These are phyloP conservation scores for Cercospora citrullina DNA, from an alignment of 2,329 filamentous ascomycete species.

Conservation along the genomic window DNA sequence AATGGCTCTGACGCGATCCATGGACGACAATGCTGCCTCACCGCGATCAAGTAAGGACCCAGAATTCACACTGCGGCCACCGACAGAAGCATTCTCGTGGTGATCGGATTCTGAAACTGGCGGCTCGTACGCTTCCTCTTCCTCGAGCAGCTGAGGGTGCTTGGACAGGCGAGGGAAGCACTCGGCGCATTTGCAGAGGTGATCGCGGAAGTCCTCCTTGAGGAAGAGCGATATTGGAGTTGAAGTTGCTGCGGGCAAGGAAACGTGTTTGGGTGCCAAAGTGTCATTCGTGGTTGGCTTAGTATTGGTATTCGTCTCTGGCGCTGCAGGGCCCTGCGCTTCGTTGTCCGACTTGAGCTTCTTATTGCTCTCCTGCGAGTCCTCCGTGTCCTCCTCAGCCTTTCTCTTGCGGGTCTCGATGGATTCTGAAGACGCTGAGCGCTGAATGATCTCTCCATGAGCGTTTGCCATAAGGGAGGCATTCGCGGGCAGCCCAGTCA, in stretches of 20 bases:
- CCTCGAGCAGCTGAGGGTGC: slow-evolving; percentile 82
- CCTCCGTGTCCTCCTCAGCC: slow-evolving; percentile 43
- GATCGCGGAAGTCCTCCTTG: slow-evolving; percentile 72
- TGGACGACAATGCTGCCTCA: slow-evolving; percentile 85
- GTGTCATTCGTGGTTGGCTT: not conserved
- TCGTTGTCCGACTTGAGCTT: slow-evolving; percentile 31
- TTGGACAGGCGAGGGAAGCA: slow-evolving; percentile 73
- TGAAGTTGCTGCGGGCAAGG: slow-evolving; percentile 57
- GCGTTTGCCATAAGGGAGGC: slow-evolving; percentile 1
- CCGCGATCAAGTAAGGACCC: slow-evolving; percentile 86
- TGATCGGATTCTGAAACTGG: slow-evolving; percentile 67
- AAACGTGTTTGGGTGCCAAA: slow-evolving; percentile 32
- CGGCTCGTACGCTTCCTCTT: slow-evolving; percentile 92
- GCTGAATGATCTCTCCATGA: not conserved
- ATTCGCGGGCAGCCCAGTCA: slow-evolving; percentile 64
- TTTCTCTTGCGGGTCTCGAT: slow-evolving; percentile 46
- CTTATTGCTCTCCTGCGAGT: slow-evolving; percentile 32
- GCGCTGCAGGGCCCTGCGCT: not conserved
- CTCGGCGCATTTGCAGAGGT: slow-evolving; percentile 77
- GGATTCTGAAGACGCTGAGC: not conserved
- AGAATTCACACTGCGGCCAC: slow-evolving; percentile 61
- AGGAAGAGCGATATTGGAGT: slow-evolving; percentile 79
- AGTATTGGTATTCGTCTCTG: not conserved
- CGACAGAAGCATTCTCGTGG: slow-evolving; percentile 49
- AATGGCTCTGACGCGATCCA: slow-evolving; percentile 90